Conservation (phyloP, 2,329 filamentous ascomycete genomes). For the Hypoxylon sp. region DNA sequence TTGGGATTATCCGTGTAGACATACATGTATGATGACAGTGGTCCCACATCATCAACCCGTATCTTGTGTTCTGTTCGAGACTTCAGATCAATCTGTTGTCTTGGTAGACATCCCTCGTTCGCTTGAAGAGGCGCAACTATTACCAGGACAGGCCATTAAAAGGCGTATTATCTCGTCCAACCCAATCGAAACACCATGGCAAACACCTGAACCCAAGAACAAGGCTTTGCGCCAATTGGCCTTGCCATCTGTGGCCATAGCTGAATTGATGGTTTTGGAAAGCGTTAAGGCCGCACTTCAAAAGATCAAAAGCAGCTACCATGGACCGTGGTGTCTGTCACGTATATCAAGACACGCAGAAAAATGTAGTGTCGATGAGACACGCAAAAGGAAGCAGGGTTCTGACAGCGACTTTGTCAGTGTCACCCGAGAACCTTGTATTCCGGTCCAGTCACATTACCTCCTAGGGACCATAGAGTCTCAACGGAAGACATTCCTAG, state of each 20-base stretch:
- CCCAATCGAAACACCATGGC: slow-evolving; percentile 63
- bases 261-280: slow-evolving; percentile 68
- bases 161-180: slow-evolving; percentile 64
- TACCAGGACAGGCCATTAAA: slow-evolving; percentile 55
- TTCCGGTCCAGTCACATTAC: slow-evolving; percentile 62
- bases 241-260: slow-evolving; percentile 65
- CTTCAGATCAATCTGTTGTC: slow-evolving; percentile 64
- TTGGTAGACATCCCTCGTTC: slow-evolving; percentile 80
- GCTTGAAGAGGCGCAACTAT: slow-evolving; percentile 75
- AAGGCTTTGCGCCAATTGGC: slow-evolving; percentile 54
- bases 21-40: slow-evolving; percentile 2
- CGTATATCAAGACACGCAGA: slow-evolving; percentile 51
- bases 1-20: slow-evolving; percentile 12
- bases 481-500: slow-evolving; percentile 59
- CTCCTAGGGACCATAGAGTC: slow-evolving; percentile 66
- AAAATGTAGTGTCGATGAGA: slow-evolving; percentile 7
- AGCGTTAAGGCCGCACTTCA: slow-evolving; percentile 63
- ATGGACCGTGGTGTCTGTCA: slow-evolving; percentile 65
- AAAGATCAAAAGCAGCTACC: slow-evolving; percentile 53
- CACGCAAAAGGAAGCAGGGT: slow-evolving; percentile 41
- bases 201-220: slow-evolving; percentile 68
- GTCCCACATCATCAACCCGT: slow-evolving; percentile 28
- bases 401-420: slow-evolving; percentile 21
- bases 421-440: slow-evolving; percentile 42
- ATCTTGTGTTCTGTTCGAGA: slow-evolving; percentile 69